Evolutionary conservation across 306 rosid genomes (phyloP).

Genomic region (Rosa lucieae): DNA sequence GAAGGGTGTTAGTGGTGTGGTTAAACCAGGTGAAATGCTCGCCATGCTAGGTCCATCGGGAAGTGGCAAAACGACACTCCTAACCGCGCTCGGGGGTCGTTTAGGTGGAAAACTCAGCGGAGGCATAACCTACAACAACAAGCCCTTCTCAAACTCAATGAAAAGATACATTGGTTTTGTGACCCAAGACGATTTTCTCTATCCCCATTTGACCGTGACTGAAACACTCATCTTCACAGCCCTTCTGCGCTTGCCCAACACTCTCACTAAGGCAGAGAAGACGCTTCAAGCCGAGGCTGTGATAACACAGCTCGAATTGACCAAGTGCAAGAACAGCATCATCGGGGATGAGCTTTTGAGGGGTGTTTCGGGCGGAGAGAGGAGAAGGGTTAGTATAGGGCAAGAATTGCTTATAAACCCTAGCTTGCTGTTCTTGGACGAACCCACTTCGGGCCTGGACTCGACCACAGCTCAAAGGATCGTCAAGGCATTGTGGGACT

Average conservation of each 20-base stretch:
- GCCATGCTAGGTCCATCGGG: slow-evolving; percentile 94
- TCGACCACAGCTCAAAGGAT: slow-evolving; percentile 73
- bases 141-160: slow-evolving; percentile 47
- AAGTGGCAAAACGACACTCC: slow-evolving; percentile 79
- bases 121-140: slow-evolving; percentile 39
- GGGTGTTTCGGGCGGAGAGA: slow-evolving; percentile 86
- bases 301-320: slow-evolving; percentile 56
- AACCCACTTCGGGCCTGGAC: slow-evolving; percentile 79
- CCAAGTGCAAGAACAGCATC: slow-evolving; percentile 52
- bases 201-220: slow-evolving; percentile 58
- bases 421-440: slow-evolving; percentile 67
- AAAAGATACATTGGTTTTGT: slow-evolving; percentile 70
- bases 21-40: slow-evolving; percentile 66
- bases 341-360: slow-evolving; percentile 44
- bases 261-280: slow-evolving; percentile 41
- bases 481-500: slow-evolving; percentile 59
- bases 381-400: slow-evolving; percentile 81
- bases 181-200: slow-evolving; percentile 70
- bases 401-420: slow-evolving; percentile 79
- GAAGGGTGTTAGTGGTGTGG: slow-evolving; percentile 58
- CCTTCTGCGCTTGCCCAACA: slow-evolving; percentile 60
- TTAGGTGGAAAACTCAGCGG: slow-evolving; percentile 47
- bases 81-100: slow-evolving; percentile 70
- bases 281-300: slow-evolving; percentile 38
- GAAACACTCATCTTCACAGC: slow-evolving; percentile 77